phyloP scores from a whole-genome alignment of 257 asterid genomes.

The Solanum neorickii region DNA sequence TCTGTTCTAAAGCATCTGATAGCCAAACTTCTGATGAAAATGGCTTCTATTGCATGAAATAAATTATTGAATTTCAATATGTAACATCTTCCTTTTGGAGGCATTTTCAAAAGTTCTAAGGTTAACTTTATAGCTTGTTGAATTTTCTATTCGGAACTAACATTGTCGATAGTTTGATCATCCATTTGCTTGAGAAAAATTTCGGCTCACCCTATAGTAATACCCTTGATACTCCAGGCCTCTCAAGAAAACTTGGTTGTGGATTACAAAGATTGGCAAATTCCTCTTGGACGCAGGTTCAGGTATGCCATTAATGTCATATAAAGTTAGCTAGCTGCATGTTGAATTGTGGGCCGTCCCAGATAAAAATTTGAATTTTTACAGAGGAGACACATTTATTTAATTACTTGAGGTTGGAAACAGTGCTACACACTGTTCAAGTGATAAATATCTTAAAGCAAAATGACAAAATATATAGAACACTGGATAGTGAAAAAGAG shows the following conservation, averaged over 20 bases:
- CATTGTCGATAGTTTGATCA: neutral
- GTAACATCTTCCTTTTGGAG: neutral
- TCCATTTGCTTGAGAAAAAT: neutral
- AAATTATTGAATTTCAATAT: neutral
- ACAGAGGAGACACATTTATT: neutral
- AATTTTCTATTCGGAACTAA: neutral
- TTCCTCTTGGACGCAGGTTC: conserved; percentile 95
- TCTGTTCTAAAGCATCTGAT: neutral
- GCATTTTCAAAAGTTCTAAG: neutral
- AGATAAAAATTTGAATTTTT: neutral
- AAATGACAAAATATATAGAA: neutral
- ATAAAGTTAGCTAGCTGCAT: neutral
- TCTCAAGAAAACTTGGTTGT: conserved; percentile 72
- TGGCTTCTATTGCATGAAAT: neutral
- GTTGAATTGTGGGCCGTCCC: neutral
- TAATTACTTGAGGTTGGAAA: neutral
- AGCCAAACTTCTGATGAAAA: neutral
- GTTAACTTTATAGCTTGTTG: neutral
- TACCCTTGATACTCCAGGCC: conserved; percentile 34
- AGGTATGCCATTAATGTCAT: conserved; percentile 38
- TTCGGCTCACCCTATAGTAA: neutral
- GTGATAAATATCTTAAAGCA: neutral
- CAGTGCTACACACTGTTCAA: neutral
- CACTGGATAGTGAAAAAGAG: neutral
- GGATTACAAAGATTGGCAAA: conserved; percentile 99